These are phyloP conservation scores for Saccharomyces eubayanus DNA, from an alignment of 805 yeast species.

Conservation along the genomic window DNA sequence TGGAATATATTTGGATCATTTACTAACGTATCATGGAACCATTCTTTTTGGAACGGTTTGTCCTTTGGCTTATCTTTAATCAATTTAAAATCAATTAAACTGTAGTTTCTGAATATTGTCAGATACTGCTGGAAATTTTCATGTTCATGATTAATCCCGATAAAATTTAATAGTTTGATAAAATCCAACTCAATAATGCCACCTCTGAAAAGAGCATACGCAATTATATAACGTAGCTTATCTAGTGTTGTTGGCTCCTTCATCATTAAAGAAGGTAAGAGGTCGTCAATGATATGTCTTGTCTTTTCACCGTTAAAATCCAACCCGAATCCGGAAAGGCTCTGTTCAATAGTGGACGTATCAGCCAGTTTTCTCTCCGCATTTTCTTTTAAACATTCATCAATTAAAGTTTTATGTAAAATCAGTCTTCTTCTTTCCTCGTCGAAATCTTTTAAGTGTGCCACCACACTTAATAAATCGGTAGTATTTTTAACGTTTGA, in stretches of 20 bases:
- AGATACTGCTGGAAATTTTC: conserved; percentile 38
- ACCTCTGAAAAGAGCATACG: conserved; percentile 74
- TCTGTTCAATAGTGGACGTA: conserved; percentile 80
- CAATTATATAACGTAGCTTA: conserved; percentile 62
- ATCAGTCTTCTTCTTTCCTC: conserved; percentile 55
- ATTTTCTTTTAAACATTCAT: conserved; percentile 55
- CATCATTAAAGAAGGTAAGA: conserved; percentile 47
- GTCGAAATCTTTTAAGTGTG: conserved; percentile 58
- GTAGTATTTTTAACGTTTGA: conserved; percentile 54
- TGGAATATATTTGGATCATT: conserved; percentile 38
- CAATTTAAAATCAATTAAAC: conserved; percentile 49
- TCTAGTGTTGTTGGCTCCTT: conserved; percentile 48
- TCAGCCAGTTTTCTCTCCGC: conserved; percentile 54
- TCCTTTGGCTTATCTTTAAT: conserved; percentile 36
- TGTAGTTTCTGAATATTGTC: conserved; percentile 49
- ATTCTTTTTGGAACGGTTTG: conserved; percentile 40
- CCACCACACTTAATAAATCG: conserved; percentile 69
- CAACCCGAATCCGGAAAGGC: conserved; percentile 63
- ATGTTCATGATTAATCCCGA: conserved; percentile 33
- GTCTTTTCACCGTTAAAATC: conserved; percentile 59
- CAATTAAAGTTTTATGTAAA: conserved; percentile 53
- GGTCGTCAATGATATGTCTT: conserved; percentile 50
- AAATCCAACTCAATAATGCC: conserved; percentile 73
- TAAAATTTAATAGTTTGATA: conserved; percentile 55
- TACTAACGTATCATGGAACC: conserved; percentile 44